A percentile compares a stretch with the other conserved stretches of the same genome.
phyloP scores from a whole-genome alignment of 805 yeast genomes.

The Yarrowia sp. region DNA sequence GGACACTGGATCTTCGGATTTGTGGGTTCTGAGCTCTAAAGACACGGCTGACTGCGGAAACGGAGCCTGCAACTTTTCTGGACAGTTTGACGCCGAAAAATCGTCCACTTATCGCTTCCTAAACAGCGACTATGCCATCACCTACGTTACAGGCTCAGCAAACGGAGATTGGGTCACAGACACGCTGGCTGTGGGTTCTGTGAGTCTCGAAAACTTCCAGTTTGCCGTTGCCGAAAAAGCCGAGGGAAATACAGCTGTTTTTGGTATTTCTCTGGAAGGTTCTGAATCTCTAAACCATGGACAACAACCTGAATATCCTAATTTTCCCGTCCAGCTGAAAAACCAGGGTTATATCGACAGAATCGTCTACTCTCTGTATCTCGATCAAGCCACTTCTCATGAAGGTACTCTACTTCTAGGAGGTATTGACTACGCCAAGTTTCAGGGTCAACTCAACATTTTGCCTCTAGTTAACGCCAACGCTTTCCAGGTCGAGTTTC shows the following conservation, averaged over 20 bases:
- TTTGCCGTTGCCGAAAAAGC: slow-evolving; percentile 66
- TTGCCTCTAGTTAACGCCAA: slow-evolving; percentile 19
- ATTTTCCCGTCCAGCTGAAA: slow-evolving; percentile 35
- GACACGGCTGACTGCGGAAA: background rate
- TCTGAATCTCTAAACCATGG: slow-evolving; percentile 27
- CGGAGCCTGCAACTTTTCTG: background rate
- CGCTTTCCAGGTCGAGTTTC: slow-evolving; percentile 8
- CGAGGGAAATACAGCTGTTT: slow-evolving; percentile 41
- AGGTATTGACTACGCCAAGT: slow-evolving; percentile 44
- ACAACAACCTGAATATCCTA: slow-evolving; percentile 27
- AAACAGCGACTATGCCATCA: slow-evolving; percentile 29
- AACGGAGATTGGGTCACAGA: slow-evolving; percentile 59
- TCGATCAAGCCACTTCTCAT: slow-evolving; percentile 35
- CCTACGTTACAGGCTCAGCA: slow-evolving; percentile 43
- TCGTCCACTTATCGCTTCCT: slow-evolving; percentile 30
- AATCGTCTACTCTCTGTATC: slow-evolving; percentile 44
- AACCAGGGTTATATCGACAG: slow-evolving; percentile 41
- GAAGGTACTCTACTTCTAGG: slow-evolving; percentile 43
- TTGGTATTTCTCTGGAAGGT: slow-evolving; percentile 42
- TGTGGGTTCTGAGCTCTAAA: slow-evolving; percentile 47
- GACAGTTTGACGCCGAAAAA: background rate
- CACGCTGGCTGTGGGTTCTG: slow-evolving; percentile 48
- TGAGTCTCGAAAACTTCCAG: slow-evolving; percentile 49
- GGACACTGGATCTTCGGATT: slow-evolving; percentile 70
- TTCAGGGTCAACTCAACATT: slow-evolving; percentile 33